A percentile compares a stretch with the other conserved stretches of the same genome.
phyloP scores from a whole-genome alignment of 2,329 filamentous ascomycete genomes.

The Exophiala viscosa region DNA sequence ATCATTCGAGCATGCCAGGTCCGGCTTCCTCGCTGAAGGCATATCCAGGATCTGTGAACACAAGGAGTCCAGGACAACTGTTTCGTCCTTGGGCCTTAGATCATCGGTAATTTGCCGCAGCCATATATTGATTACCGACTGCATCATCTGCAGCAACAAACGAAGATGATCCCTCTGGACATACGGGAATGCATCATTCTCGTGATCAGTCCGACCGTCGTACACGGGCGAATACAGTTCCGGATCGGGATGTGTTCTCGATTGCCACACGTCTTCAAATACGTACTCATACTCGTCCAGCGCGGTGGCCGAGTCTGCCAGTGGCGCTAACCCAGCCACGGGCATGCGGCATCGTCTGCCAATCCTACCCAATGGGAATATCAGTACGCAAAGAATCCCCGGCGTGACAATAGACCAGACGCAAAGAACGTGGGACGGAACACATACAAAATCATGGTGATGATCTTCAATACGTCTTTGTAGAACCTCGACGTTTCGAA shows the following conservation, averaged over 20 bases:
- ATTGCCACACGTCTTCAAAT: slow-evolving; percentile 13
- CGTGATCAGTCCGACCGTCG: slow-evolving; percentile 7
- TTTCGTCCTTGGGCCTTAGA: neutral
- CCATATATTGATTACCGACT: slow-evolving; percentile 12
- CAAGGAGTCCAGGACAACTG: slow-evolving; percentile 1
- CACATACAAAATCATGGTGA: slow-evolving; percentile 12
- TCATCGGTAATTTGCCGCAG: neutral
- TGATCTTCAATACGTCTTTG: slow-evolving; percentile 14
- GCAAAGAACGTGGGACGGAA: neutral
- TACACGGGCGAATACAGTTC: slow-evolving; percentile 16
- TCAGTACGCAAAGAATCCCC: neutral
- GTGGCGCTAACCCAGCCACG: slow-evolving; percentile 8
- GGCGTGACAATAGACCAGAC: neutral
- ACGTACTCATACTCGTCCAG: slow-evolving; percentile 11
- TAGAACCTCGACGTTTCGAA: slow-evolving; percentile 15
- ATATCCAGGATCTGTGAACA: slow-evolving; percentile 6
- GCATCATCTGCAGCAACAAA: slow-evolving; percentile 14
- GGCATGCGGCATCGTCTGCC: slow-evolving; percentile 13
- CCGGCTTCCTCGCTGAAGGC: slow-evolving; percentile 5
- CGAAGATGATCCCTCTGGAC: slow-evolving; percentile 4
- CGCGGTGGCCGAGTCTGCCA: slow-evolving; percentile 1
- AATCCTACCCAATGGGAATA: neutral
- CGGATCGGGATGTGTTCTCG: slow-evolving; percentile 2
- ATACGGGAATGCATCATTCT: slow-evolving; percentile 12
- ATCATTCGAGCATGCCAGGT: slow-evolving; percentile 9